These are phyloP conservation scores for Tylopilus vinaceipallidus DNA, from an alignment of 768 basidiomycete species.

Conservation along the genomic window DNA sequence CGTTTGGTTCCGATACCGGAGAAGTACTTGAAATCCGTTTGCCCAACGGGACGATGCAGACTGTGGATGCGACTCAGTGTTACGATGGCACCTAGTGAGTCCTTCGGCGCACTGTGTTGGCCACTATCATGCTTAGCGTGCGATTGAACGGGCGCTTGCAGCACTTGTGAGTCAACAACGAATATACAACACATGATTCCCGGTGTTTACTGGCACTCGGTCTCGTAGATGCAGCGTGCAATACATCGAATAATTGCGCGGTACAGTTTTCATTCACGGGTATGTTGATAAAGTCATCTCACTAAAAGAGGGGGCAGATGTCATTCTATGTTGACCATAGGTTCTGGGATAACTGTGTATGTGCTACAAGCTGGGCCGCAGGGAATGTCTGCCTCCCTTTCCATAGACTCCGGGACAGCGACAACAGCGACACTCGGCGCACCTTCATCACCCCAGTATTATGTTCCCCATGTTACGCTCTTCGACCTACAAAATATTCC, in stretches of 20 bases:
- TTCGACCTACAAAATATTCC: conserved; percentile 21
- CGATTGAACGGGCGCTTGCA: background rate
- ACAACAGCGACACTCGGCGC: conserved; percentile 23
- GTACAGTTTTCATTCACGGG: conserved; percentile 28
- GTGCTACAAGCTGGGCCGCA: conserved; percentile 27
- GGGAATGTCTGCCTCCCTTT: conserved; percentile 28
- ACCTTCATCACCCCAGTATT: conserved; percentile 24
- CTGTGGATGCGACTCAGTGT: conserved; percentile 21
- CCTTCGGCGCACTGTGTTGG: background rate
- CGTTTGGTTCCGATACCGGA: conserved; percentile 22
- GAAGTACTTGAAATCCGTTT: conserved; percentile 20
- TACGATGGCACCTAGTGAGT: conserved; percentile 29
- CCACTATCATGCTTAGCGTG: conserved; percentile 3
- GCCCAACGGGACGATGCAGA: conserved; percentile 27
- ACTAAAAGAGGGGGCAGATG: background rate
- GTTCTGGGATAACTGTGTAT: conserved; percentile 30
- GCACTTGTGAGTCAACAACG: conserved; percentile 22
- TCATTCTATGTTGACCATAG: conserved; percentile 3
- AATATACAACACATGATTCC: background rate
- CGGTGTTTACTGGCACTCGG: background rate
- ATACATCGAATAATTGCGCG: conserved; percentile 21
- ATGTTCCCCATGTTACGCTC: conserved; percentile 20
- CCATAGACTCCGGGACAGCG: conserved; percentile 22
- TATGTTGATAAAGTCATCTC: background rate
- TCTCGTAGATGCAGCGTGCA: conserved; percentile 23